Evolutionary conservation across 1,284 basidiomycete genomes (phyloP).

Genomic region (Mycosarcoma mackinlayi): DNA sequence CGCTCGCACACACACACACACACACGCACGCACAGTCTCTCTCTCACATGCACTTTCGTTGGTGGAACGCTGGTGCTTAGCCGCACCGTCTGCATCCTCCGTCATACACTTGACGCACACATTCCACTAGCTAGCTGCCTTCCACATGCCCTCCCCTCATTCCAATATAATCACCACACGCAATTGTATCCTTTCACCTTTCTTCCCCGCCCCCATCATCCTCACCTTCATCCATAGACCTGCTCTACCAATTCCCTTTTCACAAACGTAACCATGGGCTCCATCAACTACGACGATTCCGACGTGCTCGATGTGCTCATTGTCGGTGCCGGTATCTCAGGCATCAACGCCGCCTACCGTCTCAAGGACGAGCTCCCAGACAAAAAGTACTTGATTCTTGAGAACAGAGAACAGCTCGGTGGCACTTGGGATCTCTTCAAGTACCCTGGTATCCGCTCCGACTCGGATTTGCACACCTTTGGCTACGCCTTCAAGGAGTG

Average conservation of each 20-base stretch:
- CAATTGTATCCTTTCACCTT: neutral
- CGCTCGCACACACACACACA: too few species aligned
- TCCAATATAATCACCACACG: constrained; percentile 2
- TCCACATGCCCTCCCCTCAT: neutral
- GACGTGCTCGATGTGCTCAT: constrained; percentile 58
- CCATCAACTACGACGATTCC: constrained; percentile 33
- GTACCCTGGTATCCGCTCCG: constrained; percentile 55
- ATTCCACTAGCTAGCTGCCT: too few species aligned
- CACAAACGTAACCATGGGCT: constrained; percentile 29
- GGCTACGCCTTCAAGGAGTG: constrained; percentile 57
- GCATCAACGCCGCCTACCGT: constrained; percentile 66
- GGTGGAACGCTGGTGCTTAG: neutral
- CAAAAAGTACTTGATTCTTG: constrained; percentile 57
- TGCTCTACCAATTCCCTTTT: neutral
- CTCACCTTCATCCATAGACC: neutral
- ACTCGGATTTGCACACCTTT: constrained; percentile 50
- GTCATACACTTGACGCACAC: too few species aligned
- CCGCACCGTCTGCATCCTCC: neutral
- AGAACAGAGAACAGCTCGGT: constrained; percentile 48
- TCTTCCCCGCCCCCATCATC: neutral
- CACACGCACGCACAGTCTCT: too few species aligned
- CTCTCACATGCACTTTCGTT: constrained; percentile 3
- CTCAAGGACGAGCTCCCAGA: constrained; percentile 49
- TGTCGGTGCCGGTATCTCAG: constrained; percentile 65
- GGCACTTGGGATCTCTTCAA: constrained; percentile 64